A percentile compares a stretch with the other conserved stretches of the same genome.
phyloP scores from a whole-genome alignment of 208 protist genomes.

The Trypanosoma cruzi region DNA sequence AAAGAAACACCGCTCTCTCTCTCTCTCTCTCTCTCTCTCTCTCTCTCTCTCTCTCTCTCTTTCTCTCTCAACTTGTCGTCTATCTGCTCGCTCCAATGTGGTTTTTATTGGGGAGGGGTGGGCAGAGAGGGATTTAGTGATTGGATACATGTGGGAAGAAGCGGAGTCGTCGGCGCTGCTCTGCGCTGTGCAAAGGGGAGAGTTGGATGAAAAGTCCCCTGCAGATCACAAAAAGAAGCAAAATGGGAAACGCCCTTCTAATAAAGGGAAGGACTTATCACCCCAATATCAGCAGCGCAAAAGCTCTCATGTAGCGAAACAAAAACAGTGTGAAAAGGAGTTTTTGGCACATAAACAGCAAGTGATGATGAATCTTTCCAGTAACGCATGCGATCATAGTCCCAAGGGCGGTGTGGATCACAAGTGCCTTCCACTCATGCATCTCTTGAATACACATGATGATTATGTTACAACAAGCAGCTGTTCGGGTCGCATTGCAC shows the following conservation, averaged over 20 bases:
- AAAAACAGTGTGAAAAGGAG: slow-evolving; percentile 58
- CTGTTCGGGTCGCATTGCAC: slow-evolving; percentile 87
- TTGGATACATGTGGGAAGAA: neutral
- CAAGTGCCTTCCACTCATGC: slow-evolving; percentile 78
- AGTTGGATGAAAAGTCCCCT: neutral
- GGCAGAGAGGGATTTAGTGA: neutral
- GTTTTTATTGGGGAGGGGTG: neutral
- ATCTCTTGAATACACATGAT: slow-evolving; percentile 61
- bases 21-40: no score
- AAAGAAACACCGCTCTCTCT: neutral
- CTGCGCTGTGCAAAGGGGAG: neutral
- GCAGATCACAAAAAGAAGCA: no score
- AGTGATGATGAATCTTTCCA: slow-evolving; percentile 58
- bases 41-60: no score
- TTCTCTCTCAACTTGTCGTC: neutral
- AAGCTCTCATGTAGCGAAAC: slow-evolving; percentile 8
- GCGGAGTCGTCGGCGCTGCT: neutral
- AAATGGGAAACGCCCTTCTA: no score
- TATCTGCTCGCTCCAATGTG: neutral
- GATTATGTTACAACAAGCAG: slow-evolving; percentile 92
- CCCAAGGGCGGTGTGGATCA: slow-evolving; percentile 71
- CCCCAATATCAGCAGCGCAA: neutral
- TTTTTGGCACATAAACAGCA: slow-evolving; percentile 74
- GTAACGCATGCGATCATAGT: slow-evolving; percentile 77
- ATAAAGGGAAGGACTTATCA: no score